Evolutionary conservation across 2,329 filamentous ascomycete species (phyloP).

Genomic region (Venturia aucupariae): DNA sequence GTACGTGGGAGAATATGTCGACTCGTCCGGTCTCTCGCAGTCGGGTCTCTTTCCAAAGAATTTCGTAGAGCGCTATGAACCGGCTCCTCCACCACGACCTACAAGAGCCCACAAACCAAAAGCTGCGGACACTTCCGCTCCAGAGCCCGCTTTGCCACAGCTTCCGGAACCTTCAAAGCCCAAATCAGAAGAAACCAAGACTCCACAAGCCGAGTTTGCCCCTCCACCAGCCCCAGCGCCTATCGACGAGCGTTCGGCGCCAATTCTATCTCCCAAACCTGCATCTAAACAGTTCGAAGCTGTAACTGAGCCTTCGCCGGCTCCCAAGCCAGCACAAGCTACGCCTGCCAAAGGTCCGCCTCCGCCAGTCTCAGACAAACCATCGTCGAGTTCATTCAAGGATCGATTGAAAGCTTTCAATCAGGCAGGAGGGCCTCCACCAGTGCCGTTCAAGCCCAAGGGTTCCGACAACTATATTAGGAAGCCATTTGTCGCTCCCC

Average conservation of each 20-base stretch:
- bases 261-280: conserved; percentile 21
- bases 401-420: conserved; percentile 98
- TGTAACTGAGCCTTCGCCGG: conserved; percentile 19
- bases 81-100: conserved; percentile 78
- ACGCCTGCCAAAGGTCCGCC: conserved; percentile 28
- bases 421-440: conserved; percentile 71
- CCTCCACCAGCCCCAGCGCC: conserved; percentile 22
- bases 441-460: conserved; percentile 81
- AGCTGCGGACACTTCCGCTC: conserved; percentile 27
- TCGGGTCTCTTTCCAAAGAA: conserved; percentile 91
- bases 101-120: conserved; percentile 59
- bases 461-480: conserved; percentile 68
- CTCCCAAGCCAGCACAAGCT: conserved; percentile 27
- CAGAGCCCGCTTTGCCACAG: conserved; percentile 7
- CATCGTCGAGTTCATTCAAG: conserved; percentile 67
- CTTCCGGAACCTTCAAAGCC: conserved; percentile 1
- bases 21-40: conserved; percentile 62
- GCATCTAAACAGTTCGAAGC: conserved; percentile 16
- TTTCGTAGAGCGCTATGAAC: conserved; percentile 95
- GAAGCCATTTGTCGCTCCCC: conserved; percentile 93
- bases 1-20: conserved; percentile 82
- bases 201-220: conserved; percentile 14
- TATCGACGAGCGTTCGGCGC: conserved; percentile 14
- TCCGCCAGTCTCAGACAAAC: conserved; percentile 61
- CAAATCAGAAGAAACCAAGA: neutral